A percentile compares a stretch with the other conserved stretches of the same genome.
These are phyloP conservation scores for Tilletia walkeri DNA, from an alignment of 1,284 basidiomycete genomes.

Conservation along the genomic window DNA sequence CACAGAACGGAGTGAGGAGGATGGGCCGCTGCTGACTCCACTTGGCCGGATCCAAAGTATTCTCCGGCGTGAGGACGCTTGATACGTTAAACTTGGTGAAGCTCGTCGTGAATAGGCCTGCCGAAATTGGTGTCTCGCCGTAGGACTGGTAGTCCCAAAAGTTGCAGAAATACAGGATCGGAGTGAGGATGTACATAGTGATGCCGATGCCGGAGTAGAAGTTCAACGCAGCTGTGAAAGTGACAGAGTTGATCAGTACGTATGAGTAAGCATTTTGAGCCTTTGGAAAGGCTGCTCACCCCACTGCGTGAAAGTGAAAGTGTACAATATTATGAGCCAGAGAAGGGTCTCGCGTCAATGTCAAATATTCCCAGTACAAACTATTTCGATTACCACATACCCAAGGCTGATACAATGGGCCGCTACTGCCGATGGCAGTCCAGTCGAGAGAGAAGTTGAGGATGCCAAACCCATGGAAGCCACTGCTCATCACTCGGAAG, in stretches of 20 bases:
- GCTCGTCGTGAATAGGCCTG: slow-evolving; percentile 55
- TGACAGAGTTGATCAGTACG: not conserved
- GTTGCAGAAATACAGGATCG: slow-evolving; percentile 58
- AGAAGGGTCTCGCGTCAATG: not conserved
- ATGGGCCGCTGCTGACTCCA: slow-evolving; percentile 57
- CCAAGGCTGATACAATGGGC: slow-evolving; percentile 61
- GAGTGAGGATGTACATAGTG: slow-evolving; percentile 61
- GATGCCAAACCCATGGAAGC: slow-evolving; percentile 60
- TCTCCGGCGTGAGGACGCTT: slow-evolving; percentile 43
- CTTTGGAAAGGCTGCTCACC: not conserved
- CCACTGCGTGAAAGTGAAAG: slow-evolving; percentile 14
- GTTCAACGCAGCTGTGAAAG: slow-evolving; percentile 55
- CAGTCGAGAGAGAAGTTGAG: slow-evolving; percentile 61
- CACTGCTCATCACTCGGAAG: slow-evolving; percentile 59
- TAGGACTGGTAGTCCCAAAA: slow-evolving; percentile 58
- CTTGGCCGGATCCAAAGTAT: slow-evolving; percentile 58
- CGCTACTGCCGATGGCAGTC: slow-evolving; percentile 58
- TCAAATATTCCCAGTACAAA: not conserved
- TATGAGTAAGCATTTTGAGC: not conserved
- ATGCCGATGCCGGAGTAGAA: slow-evolving; percentile 50
- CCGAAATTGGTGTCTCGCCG: slow-evolving; percentile 44
- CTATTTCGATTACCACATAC: slow-evolving; percentile 5
- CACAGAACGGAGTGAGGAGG: slow-evolving; percentile 59
- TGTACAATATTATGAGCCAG: not conserved
- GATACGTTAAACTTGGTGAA: slow-evolving; percentile 41